Conservation (phyloP, 768 basidiomycete genomes). For the Tulasnella sp. region DNA sequence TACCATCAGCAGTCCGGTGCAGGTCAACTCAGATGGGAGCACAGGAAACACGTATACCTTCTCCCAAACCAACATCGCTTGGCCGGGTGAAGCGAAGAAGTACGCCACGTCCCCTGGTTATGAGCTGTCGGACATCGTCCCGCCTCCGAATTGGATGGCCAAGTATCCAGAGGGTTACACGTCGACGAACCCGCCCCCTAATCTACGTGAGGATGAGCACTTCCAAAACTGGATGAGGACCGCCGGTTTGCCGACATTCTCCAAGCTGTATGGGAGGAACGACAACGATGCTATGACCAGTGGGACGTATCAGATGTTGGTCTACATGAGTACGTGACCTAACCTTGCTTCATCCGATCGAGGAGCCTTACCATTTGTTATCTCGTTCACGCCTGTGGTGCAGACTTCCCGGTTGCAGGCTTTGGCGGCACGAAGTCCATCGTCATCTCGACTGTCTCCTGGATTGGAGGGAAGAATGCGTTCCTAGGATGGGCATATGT, state of each 20-base stretch:
- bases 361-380: too few species aligned
- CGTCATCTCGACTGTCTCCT: conserved; percentile 93
- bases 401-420: conserved; percentile 85
- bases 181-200: conserved; percentile 49
- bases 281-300: conserved; percentile 59
- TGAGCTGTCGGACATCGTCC: conserved; percentile 54
- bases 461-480: conserved; percentile 97
- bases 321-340: conserved; percentile 65
- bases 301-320: conserved; percentile 64
- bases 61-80: conserved; percentile 76
- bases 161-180: conserved; percentile 71
- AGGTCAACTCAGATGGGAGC: conserved; percentile 43
- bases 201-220: conserved; percentile 70
- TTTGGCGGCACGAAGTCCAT: conserved; percentile 95
- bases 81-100: conserved; percentile 90
- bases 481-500: conserved; percentile 99
- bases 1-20: conserved; percentile 56
- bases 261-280: conserved; percentile 89
- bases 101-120: conserved; percentile 62
- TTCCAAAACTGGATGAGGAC: conserved; percentile 99
- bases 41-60: conserved; percentile 51
- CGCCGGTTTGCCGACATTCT: conserved; percentile 91
- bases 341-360: conserved; percentile 6
- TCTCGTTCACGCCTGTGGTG: not conserved
- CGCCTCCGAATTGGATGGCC: conserved; percentile 84